phyloP scores from a whole-genome alignment of 345 rosid species.

The Pugionium cornutum region DNA sequence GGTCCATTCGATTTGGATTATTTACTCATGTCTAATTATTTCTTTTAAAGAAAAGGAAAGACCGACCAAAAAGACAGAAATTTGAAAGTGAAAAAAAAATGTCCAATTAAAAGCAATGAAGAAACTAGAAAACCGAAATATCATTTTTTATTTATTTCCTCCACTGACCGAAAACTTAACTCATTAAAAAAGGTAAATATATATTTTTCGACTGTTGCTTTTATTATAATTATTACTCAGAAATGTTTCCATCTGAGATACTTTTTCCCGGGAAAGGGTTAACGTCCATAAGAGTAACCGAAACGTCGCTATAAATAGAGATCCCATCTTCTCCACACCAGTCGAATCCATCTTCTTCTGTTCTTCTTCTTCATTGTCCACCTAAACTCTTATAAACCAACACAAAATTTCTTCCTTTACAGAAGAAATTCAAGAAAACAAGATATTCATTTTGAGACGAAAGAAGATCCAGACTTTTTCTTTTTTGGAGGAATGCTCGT shows the following conservation, averaged over 20 bases:
- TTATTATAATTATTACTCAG: too few species aligned
- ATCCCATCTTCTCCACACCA: too few species aligned
- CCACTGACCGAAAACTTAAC: constrained; percentile 2
- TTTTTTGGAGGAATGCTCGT: constrained; percentile 26
- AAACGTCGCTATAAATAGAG: constrained; percentile 40
- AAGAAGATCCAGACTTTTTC: not conserved
- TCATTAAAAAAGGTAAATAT: constrained; percentile 5
- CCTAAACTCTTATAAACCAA: constrained; percentile 5
- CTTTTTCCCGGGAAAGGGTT: constrained; percentile 43
- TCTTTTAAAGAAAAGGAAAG: constrained; percentile 8
- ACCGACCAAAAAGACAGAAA: constrained; percentile 27
- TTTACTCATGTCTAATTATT: too few species aligned
- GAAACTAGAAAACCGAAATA: too few species aligned
- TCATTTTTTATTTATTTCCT: not conserved
- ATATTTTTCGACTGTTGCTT: too few species aligned
- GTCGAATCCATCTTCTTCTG: constrained; percentile 32
- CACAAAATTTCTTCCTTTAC: too few species aligned
- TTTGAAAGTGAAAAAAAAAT: not conserved
- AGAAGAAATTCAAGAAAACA: too few species aligned
- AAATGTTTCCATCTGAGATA: constrained; percentile 8
- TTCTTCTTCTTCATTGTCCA: too few species aligned
- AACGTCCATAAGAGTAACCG: constrained; percentile 30
- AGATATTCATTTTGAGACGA: constrained; percentile 5
- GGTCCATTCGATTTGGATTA: too few species aligned
- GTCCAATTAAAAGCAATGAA: too few species aligned